Evolutionary conservation across 2,329 filamentous ascomycete genomes (phyloP).

Genomic region (Chrysosphaeria jannelii): DNA sequence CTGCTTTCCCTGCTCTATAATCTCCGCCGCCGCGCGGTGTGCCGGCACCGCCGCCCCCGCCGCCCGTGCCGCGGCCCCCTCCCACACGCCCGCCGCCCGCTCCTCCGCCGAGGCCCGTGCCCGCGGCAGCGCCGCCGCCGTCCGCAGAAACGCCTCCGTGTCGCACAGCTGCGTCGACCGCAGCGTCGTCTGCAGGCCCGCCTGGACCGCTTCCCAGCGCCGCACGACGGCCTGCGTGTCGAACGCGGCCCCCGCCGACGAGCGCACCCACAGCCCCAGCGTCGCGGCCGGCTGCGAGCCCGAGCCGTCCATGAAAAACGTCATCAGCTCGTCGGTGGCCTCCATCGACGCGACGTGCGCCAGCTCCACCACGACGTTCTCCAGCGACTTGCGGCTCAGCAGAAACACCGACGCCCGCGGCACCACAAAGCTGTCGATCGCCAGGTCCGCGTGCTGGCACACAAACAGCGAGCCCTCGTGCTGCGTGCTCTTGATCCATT

Average conservation of each 20-base stretch:
- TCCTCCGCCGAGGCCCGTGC: too few relatives aligned
- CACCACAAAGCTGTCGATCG: conserved; percentile 9
- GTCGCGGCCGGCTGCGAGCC: conserved; percentile 9
- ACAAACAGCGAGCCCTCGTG: conserved; percentile 77
- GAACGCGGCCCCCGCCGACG: conserved; percentile 1
- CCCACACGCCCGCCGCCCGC: conserved; percentile 10
- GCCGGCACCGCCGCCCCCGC: neutral
- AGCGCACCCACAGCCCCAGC: conserved; percentile 16
- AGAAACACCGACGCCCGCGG: conserved; percentile 31
- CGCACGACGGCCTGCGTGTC: conserved; percentile 10
- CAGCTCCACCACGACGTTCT: conserved; percentile 41
- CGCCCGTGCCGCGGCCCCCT: conserved; percentile 8
- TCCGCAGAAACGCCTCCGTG: conserved; percentile 2
- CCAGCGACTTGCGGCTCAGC: conserved; percentile 38
- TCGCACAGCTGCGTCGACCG: conserved; percentile 1
- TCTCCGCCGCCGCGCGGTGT: neutral
- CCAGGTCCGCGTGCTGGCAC: conserved; percentile 27
- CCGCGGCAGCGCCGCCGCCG: conserved; percentile 1
- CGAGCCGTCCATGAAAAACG: neutral
- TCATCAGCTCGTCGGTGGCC: conserved; percentile 18
- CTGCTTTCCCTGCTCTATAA: neutral
- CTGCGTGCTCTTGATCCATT: conserved; percentile 45
- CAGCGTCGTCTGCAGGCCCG: conserved; percentile 3
- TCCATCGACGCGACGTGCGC: conserved; percentile 30
- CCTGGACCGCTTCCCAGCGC: conserved; percentile 10